A percentile compares a stretch with the other conserved stretches of the same genome.
Conservation (phyloP, 2,329 filamentous ascomycete species). For the Lasiodiplodia citricola region DNA sequence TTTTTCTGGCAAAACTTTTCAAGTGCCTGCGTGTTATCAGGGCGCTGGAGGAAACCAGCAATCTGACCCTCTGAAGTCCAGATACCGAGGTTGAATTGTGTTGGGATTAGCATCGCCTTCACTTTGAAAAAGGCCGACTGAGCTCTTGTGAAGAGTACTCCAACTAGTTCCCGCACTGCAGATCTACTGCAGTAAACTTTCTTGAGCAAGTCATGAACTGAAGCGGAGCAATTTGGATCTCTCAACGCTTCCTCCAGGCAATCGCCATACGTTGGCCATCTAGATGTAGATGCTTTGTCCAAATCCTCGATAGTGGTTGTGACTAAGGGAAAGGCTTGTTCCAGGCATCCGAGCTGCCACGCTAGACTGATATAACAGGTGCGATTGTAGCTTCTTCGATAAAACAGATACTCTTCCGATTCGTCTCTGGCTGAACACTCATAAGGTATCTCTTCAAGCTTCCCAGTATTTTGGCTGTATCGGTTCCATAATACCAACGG, state of each 20-base stretch:
- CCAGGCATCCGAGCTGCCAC: background rate
- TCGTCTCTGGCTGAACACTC: too few species aligned
- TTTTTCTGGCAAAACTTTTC: background rate
- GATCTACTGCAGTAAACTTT: background rate
- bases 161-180: too few species aligned
- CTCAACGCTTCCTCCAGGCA: background rate
- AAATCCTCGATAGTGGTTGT: background rate
- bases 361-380: too few species aligned
- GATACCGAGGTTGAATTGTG: background rate
- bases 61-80: background rate
- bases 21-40: background rate
- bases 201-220: background rate
- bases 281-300: background rate
- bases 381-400: too few species aligned
- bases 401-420: too few species aligned
- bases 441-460: too few species aligned
- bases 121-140: background rate
- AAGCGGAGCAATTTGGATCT: background rate
- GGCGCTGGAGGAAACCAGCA: background rate
- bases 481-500: too few species aligned
- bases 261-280: background rate
- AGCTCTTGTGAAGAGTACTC: background rate
- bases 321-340: background rate
- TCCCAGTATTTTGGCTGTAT: too few species aligned
- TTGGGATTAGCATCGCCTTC: background rate